Base-by-base conservation (phyloP, 2,329 filamentous ascomycete species). In the Alternaria ventricosa region DNA sequence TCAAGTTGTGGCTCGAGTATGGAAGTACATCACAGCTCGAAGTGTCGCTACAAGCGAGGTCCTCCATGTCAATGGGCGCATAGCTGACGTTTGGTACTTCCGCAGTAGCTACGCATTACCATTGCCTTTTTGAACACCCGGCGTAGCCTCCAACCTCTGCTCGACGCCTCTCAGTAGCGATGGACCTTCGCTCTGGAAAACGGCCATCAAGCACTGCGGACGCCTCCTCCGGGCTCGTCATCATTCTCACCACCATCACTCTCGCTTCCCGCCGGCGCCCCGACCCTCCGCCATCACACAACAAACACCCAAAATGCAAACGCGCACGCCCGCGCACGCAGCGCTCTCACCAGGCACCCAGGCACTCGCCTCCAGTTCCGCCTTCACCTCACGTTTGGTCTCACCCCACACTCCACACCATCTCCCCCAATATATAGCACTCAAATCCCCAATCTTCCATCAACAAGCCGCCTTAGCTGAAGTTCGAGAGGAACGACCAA, bases 401-500 rank as follows among this genome's bases (percentile, higher is more conserved):
- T 13, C 12, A 51, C 18, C 28, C 28, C 18, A 33, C 18, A 36
- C 28, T 36, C 49, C 49, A 20, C 12, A 51, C 49, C 13, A 23
- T 45, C 41, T 30, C 20, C 20, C 25, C 11, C 18, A 23, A 33
- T 46, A 56, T 12, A 33, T 33, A 18, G 11, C 8, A 46, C 11
- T 10, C 2, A 7, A 56, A 46, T 23, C 25, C 25, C 3, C 7
- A 33, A 30, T 12, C 8, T 46, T 33, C 41, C 54, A 56, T 56
- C 54, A 46, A 46, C 22, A 44, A 56, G 43, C 41, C 9, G 18
- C 25, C 15, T 45, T 45, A 10, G 54, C 41, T 56, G 41, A 56
- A 43, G 22, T 56, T 46, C 30, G 54, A 27, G 27, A 56, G 54
- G 54, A 56, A 33, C 41, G 54, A 56, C 54, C 54, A 56, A 28